Percentiles rank a stretch among this genome's conserved stretches.
phyloP scores from a whole-genome alignment of 768 basidiomycete genomes.

The Kwoniella sp. region DNA sequence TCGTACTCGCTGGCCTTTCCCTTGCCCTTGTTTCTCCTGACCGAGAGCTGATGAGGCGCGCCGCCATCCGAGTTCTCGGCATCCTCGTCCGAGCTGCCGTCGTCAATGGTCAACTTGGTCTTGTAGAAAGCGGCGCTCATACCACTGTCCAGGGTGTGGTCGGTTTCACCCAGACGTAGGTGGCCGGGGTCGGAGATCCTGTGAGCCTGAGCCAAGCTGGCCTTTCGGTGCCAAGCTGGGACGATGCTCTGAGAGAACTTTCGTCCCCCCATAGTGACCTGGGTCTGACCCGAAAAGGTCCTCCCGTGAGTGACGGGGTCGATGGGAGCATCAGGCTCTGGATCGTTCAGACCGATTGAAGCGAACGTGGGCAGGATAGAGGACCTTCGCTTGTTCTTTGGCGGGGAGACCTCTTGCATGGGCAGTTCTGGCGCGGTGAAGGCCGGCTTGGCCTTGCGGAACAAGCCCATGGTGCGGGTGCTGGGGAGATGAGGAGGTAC shows the following conservation, averaged over 20 bases:
- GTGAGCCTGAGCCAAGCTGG: slow-evolving; percentile 18
- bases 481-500: too few relatives aligned
- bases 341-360: slow-evolving; percentile 14
- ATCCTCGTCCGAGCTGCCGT: slow-evolving; percentile 18
- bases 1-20: slow-evolving; percentile 6
- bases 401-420: too few relatives aligned
- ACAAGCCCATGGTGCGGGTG: slow-evolving; percentile 29
- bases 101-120: slow-evolving; percentile 26
- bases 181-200: slow-evolving; percentile 26
- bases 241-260: slow-evolving; percentile 20
- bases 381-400: too few relatives aligned
- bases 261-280: slow-evolving; percentile 29
- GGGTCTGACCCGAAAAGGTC: slow-evolving; percentile 11
- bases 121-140: slow-evolving; percentile 33
- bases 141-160: slow-evolving; percentile 6
- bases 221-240: slow-evolving; percentile 28
- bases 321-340: slow-evolving; percentile 10
- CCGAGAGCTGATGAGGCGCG: slow-evolving; percentile 4
- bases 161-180: slow-evolving; percentile 33
- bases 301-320: slow-evolving; percentile 11
- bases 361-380: slow-evolving; percentile 21
- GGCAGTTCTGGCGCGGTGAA: slow-evolving; percentile 30
- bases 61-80: slow-evolving; percentile 5
- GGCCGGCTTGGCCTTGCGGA: slow-evolving; percentile 25
- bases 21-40: slow-evolving; percentile 11